phyloP scores from a whole-genome alignment of 768 basidiomycete species.

The Suillus luteus region DNA sequence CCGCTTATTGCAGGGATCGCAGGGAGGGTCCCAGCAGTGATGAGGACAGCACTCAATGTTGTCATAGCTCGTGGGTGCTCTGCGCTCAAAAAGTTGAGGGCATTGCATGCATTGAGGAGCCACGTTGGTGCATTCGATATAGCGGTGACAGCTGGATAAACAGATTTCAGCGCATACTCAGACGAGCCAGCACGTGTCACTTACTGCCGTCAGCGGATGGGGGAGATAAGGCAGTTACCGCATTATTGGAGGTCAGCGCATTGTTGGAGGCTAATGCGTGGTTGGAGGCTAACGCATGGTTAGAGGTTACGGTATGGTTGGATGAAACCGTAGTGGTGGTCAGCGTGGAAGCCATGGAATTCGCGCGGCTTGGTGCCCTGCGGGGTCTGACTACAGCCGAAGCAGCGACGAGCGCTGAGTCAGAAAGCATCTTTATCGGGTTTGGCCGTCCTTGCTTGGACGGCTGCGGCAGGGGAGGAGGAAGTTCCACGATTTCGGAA shows the following conservation, averaged over 20 bases:
- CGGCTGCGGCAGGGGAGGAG: slow-evolving; percentile 22
- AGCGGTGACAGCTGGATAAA: slow-evolving; percentile 38
- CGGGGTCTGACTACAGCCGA: slow-evolving; percentile 31
- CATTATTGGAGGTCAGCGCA: neutral
- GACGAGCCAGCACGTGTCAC: neutral
- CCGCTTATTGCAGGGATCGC: slow-evolving; percentile 71
- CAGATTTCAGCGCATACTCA: slow-evolving; percentile 1
- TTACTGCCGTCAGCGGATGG: slow-evolving; percentile 13
- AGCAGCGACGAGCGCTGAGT: slow-evolving; percentile 32
- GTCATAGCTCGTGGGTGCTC: slow-evolving; percentile 80
- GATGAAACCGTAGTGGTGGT: slow-evolving; percentile 16
- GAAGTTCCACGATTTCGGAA: slow-evolving; percentile 22
- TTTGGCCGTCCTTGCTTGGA: slow-evolving; percentile 35
- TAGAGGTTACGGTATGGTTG: neutral
- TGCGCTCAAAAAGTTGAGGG: slow-evolving; percentile 69
- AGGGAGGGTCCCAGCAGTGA: slow-evolving; percentile 76
- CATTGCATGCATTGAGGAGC: slow-evolving; percentile 76
- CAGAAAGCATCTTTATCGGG: slow-evolving; percentile 38
- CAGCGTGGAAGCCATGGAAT: slow-evolving; percentile 31
- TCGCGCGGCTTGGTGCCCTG: slow-evolving; percentile 31
- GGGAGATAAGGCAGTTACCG: neutral
- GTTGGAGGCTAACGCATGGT: neutral
- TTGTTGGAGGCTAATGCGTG: neutral
- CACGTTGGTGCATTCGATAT: slow-evolving; percentile 68
- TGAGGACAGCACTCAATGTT: slow-evolving; percentile 73